These are phyloP conservation scores for Gonium pectorale DNA, from an alignment of 139 green algal genomes.

Conservation along the genomic window DNA sequence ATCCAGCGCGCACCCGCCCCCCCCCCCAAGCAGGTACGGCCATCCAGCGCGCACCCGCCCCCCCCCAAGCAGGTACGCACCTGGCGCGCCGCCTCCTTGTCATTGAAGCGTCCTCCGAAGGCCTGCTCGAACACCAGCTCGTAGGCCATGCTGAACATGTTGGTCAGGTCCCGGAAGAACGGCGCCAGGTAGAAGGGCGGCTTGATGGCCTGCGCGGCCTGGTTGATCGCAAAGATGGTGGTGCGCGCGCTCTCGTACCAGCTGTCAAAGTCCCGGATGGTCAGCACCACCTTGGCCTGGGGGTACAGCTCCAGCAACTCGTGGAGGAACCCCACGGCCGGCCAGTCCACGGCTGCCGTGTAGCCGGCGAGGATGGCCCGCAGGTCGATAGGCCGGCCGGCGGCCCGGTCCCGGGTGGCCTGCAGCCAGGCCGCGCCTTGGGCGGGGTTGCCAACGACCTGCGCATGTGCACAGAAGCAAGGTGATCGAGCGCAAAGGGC, in stretches of 20 bases:
- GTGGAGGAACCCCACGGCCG: neutral
- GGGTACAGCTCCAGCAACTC: slow-evolving; percentile 20
- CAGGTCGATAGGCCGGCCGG: neutral
- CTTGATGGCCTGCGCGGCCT: neutral
- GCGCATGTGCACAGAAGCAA: neutral
- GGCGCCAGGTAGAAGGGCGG: neutral
- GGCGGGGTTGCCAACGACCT: neutral
- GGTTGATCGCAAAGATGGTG: neutral
- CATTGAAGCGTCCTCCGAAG: neutral
- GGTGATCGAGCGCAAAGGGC: neutral
- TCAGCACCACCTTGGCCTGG: neutral
- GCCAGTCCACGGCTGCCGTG: slow-evolving; percentile 28
- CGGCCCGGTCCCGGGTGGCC: neutral
- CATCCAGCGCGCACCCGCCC: neutral
- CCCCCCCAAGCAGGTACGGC: neutral
- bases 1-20: neutral
- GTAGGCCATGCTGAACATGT: neutral
- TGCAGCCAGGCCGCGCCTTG: neutral
- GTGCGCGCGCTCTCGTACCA: neutral
- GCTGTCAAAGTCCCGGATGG: neutral
- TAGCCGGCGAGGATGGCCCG: neutral
- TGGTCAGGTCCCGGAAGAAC: neutral
- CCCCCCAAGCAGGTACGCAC: neutral
- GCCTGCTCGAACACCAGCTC: neutral
- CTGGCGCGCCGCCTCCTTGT: neutral